Evolutionary conservation across 176 grass and related monocot species (phyloP).

Genomic region (Thalia dealbata): DNA sequence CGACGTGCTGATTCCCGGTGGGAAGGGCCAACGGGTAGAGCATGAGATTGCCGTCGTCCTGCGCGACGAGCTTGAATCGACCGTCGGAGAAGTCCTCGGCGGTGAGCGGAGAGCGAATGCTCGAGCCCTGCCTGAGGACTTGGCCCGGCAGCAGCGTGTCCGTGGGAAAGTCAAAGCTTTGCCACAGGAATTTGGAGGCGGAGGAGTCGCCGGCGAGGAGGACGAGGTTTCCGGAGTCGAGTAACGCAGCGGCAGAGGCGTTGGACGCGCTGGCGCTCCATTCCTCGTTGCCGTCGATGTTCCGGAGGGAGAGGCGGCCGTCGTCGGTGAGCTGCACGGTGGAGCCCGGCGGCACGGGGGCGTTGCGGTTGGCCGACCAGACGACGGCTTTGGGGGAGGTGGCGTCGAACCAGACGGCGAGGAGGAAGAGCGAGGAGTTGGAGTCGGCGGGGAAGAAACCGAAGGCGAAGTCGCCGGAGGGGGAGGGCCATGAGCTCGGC

Average conservation of each 20-base stretch:
- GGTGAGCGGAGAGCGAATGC: conserved; percentile 1
- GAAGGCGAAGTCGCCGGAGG: conserved; percentile 32
- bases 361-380: conserved; percentile 25
- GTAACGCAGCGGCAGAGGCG: not conserved
- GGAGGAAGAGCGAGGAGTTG: conserved; percentile 25
- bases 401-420: conserved; percentile 32
- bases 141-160: conserved; percentile 13
- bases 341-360: not conserved
- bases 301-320: conserved; percentile 4
- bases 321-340: conserved; percentile 1
- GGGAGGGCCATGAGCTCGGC: conserved; percentile 18
- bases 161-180: not conserved
- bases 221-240: conserved; percentile 7
- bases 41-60: conserved; percentile 2
- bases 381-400: conserved; percentile 14
- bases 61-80: conserved; percentile 17
- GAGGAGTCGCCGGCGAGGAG: not conserved
- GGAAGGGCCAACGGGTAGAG: conserved; percentile 15
- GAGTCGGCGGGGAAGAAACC: conserved; percentile 17
- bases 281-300: not conserved
- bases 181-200: not conserved
- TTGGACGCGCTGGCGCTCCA: not conserved
- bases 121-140: not conserved
- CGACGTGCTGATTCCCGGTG: not conserved
- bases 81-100: conserved; percentile 6